Conservation (phyloP, 2,329 filamentous ascomycete genomes). For the Colletotrichum endophyticum region DNA sequence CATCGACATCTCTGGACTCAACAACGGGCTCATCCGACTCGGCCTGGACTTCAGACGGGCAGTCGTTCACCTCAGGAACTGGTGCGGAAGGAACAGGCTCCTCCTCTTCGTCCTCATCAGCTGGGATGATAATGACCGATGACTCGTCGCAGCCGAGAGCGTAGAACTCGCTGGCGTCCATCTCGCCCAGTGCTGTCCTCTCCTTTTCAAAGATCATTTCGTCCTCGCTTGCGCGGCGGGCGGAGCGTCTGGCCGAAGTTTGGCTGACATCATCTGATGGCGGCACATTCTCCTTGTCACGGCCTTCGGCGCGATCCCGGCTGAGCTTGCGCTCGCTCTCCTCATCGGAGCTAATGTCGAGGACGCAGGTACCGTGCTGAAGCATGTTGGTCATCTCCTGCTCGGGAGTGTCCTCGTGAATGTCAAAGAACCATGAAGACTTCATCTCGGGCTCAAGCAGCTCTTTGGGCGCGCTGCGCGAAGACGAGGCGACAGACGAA, state of each 20-base stretch:
- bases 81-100: constrained; percentile 14
- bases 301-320: constrained; percentile 60
- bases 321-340: constrained; percentile 64
- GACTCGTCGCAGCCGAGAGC: constrained; percentile 68
- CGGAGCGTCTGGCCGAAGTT: constrained; percentile 45
- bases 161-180: constrained; percentile 72
- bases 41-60: constrained; percentile 29
- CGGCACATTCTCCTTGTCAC: constrained; percentile 93
- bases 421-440: constrained; percentile 87
- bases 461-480: constrained; percentile 22
- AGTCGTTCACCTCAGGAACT: constrained; percentile 25
- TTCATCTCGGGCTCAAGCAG: constrained; percentile 56
- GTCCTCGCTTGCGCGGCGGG: constrained; percentile 42
- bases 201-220: constrained; percentile 68
- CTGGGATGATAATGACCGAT: constrained; percentile 66
- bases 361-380: constrained; percentile 84
- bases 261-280: constrained; percentile 71
- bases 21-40: constrained; percentile 13
- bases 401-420: constrained; percentile 89
- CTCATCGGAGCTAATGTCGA: constrained; percentile 92
- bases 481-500: constrained; percentile 31
- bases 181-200: constrained; percentile 69
- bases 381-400: constrained; percentile 92
- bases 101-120: constrained; percentile 56
- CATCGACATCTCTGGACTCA: constrained; percentile 34